A percentile compares a stretch with the other conserved stretches of the same genome.
These are phyloP conservation scores for Ogataea parapolymorpha DNA, from an alignment of 805 yeast species.

Conservation along the genomic window DNA sequence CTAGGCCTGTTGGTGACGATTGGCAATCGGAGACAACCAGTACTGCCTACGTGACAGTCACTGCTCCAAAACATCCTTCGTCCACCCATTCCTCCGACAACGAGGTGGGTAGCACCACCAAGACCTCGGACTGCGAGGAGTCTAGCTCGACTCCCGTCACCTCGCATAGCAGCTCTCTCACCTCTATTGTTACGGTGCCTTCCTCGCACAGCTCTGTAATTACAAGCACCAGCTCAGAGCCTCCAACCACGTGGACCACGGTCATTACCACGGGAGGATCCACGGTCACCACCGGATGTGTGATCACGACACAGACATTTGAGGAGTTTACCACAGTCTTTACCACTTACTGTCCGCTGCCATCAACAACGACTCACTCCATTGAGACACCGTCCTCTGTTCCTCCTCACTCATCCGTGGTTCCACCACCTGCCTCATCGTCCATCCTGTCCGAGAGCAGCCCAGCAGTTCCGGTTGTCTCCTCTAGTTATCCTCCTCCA, in stretches of 20 bases:
- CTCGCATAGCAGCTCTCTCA: background rate
- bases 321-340: constrained; percentile 3
- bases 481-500: background rate
- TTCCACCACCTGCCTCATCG: constrained; percentile 1
- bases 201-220: background rate
- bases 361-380: constrained; percentile 1
- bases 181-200: background rate
- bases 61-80: background rate
- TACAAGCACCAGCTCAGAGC: constrained; percentile 1
- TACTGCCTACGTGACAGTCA: constrained; percentile 6
- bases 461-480: background rate
- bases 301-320: constrained; percentile 3
- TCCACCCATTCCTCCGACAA: constrained; percentile 6
- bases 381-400: background rate
- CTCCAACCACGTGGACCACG: constrained; percentile 7
- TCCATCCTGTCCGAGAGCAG: background rate
- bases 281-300: constrained; percentile 10
- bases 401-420: constrained; percentile 1
- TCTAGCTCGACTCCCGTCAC: background rate
- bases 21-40: constrained; percentile 4
- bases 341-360: constrained; percentile 10
- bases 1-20: constrained; percentile 3
- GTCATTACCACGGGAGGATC: constrained; percentile 1
- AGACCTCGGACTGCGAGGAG: constrained; percentile 3
- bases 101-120: constrained; percentile 1